phyloP scores from a whole-genome alignment of 2,329 filamentous ascomycete genomes.

The Neonectria coccinea region DNA sequence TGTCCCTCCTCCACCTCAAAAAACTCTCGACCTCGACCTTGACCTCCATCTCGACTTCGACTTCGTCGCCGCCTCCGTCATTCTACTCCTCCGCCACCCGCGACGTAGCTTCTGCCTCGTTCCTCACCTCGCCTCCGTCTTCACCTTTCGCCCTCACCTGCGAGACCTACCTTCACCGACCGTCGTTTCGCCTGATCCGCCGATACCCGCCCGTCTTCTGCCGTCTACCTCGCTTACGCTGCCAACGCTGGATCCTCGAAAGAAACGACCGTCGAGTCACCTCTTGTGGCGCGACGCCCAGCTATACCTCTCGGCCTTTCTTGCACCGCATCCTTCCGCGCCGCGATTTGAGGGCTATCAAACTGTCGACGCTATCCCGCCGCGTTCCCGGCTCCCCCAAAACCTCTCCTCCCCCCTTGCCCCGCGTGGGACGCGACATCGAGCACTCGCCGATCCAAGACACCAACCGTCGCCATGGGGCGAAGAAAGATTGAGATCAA shows the following conservation, averaged over 20 bases:
- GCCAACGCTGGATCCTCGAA: constrained; percentile 28
- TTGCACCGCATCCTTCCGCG: constrained; percentile 9
- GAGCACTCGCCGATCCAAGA: constrained; percentile 28
- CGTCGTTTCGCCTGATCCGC: constrained; percentile 13
- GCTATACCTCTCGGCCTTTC: constrained; percentile 1
- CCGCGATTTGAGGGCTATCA: constrained; percentile 14
- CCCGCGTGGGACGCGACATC: constrained; percentile 39
- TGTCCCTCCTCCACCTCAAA: constrained; percentile 26
- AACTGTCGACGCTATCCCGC: constrained; percentile 27
- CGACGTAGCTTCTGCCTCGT: constrained; percentile 6
- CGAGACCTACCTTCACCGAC: constrained; percentile 7
- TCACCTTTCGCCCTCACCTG: constrained; percentile 1
- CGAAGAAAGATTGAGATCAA: constrained; percentile 99
- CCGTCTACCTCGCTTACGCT: constrained; percentile 25
- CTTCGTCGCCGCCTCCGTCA: constrained; percentile 15
- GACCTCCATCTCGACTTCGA: constrained; percentile 1
- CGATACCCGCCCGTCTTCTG: constrained; percentile 20
- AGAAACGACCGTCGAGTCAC: constrained; percentile 27
- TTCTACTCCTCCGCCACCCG: background rate
- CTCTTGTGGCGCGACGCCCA: constrained; percentile 25
- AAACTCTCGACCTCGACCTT: constrained; percentile 14
- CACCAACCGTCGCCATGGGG: constrained; percentile 73
- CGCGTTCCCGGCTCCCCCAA: constrained; percentile 27
- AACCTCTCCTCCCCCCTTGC: constrained; percentile 15
- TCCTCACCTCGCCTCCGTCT: constrained; percentile 12